A percentile compares a stretch with the other conserved stretches of the same genome.
These are phyloP conservation scores for Aethionema arabicum DNA, from an alignment of 345 rosid species.

Conservation along the genomic window DNA sequence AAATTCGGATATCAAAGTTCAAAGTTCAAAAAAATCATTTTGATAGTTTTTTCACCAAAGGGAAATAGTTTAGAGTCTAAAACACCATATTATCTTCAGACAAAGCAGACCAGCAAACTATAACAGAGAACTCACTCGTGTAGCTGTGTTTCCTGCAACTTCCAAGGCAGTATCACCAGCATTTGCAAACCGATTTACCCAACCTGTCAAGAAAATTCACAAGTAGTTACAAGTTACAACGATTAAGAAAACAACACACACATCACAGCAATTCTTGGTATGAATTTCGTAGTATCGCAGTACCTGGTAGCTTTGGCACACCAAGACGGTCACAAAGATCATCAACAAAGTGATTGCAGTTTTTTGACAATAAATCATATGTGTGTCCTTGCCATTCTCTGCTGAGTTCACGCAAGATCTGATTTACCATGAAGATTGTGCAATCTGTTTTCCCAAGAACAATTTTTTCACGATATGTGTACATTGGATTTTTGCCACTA, in stretches of 20 bases:
- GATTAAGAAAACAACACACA: no score
- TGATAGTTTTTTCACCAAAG: no score
- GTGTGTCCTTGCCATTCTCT: constrained; percentile 81
- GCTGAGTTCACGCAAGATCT: constrained; percentile 77
- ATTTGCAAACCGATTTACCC: constrained; percentile 98
- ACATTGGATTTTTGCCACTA: constrained; percentile 83
- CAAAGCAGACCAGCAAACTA: not conserved
- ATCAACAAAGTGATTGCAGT: constrained; percentile 96
- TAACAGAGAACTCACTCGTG: constrained; percentile 51
- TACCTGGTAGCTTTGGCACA: constrained; percentile 93
- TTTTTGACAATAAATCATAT: constrained; percentile 80
- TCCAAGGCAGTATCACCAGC: constrained; percentile 93
- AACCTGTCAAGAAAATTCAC: constrained; percentile 49
- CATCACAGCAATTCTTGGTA: no score
- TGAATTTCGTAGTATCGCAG: not conserved
- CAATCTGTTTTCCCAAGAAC: constrained; percentile 68
- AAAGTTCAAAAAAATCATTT: no score
- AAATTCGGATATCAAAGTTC: no score
- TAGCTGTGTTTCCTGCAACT: constrained; percentile 85
- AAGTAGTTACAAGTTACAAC: not conserved
- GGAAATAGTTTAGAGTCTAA: no score
- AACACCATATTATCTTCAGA: not conserved
- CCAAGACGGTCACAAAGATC: constrained; percentile 82
- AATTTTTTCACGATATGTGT: constrained; percentile 74
- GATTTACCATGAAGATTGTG: constrained; percentile 66